Evolutionary conservation across 1,284 basidiomycete genomes (phyloP), one percentile per base, ranked within the genome.

Genomic region (Moesziomyces sp.): DNA sequence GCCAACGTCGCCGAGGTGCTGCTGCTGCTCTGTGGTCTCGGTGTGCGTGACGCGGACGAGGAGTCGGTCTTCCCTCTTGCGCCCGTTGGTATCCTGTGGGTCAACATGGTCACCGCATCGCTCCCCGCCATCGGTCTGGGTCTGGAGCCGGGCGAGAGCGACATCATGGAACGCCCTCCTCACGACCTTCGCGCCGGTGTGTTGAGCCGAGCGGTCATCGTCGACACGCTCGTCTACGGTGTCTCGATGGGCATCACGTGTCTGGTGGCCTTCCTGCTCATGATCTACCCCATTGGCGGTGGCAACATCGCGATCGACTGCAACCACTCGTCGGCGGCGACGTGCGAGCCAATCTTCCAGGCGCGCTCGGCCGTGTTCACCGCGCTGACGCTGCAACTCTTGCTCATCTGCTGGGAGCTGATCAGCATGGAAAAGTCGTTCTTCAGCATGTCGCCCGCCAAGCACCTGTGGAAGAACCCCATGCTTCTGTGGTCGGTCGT

Each of bases 1-100:
- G 68, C 76, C 59, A 81, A 81, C 57, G 78, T 81, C 7, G 79
- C 74, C 38, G 78, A 81, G 54, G 78, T 79, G 51, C 68, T 81
- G 30, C 57, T 80, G 52, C 72, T 81, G 1, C 71, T 81, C 38
- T 69, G 78, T 38, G 79, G 78, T 56, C 68, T 81, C 0, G 79
- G 75, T 52, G 71, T 81, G 21, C 74, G 75, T 14, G 79, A 81
- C 49, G 67, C 59, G 3, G 60, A 71, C 34, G 58, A 67, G 46
- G 78, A 80, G 45, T 76, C 71, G 9, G 68, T 81, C 48, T 81
- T 80, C 56, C 78, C 79, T 3, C 57, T 81, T 47, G 60, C 78
- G 16, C 78, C 79, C 13, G 71, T 81, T 28, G 74, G 71, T 51
- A 80, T 81, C 46, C 48, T 81, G n/a, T 81, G 74, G 64, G 61